Conservation (phyloP, 1,139 yeast species). For the Kazachstania sp. region DNA sequence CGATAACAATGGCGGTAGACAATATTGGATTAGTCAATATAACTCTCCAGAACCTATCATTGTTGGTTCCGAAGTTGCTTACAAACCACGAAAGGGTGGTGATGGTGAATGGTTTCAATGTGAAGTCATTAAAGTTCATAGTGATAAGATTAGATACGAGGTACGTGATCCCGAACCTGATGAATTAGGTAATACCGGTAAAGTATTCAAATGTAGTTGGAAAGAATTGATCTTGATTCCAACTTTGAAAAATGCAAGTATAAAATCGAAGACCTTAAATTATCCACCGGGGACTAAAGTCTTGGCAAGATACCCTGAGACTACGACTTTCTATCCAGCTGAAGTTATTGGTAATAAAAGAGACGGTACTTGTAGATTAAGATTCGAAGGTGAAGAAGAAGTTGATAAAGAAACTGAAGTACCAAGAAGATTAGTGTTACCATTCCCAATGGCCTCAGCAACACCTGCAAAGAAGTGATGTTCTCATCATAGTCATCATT, state of each 20-base stretch:
- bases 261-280: constrained; percentile 38
- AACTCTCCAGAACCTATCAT: constrained; percentile 54
- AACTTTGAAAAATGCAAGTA: constrained; percentile 31
- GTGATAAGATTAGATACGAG: constrained; percentile 72
- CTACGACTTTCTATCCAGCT: constrained; percentile 94
- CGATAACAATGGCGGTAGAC: constrained; percentile 17
- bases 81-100: constrained; percentile 56
- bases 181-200: constrained; percentile 84
- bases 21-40: constrained; percentile 35
- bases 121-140: constrained; percentile 67
- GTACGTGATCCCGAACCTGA: constrained; percentile 97
- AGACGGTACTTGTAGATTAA: constrained; percentile 69
- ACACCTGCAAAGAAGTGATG: constrained; percentile 16
- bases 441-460: constrained; percentile 43
- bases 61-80: constrained; percentile 83
- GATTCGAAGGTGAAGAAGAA: constrained; percentile 96
- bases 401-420: constrained; percentile 94
- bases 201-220: constrained; percentile 71
- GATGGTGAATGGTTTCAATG: constrained; percentile 97
- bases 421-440: constrained; percentile 71
- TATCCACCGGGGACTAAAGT: constrained; percentile 77
- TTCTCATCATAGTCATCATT: too few relatives aligned
- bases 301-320: constrained; percentile 92
- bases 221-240: constrained; percentile 77
- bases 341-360: constrained; percentile 72